Evolutionary conservation across 768 basidiomycete genomes (phyloP).

Genomic region (Macrolepiota fuliginosa): DNA sequence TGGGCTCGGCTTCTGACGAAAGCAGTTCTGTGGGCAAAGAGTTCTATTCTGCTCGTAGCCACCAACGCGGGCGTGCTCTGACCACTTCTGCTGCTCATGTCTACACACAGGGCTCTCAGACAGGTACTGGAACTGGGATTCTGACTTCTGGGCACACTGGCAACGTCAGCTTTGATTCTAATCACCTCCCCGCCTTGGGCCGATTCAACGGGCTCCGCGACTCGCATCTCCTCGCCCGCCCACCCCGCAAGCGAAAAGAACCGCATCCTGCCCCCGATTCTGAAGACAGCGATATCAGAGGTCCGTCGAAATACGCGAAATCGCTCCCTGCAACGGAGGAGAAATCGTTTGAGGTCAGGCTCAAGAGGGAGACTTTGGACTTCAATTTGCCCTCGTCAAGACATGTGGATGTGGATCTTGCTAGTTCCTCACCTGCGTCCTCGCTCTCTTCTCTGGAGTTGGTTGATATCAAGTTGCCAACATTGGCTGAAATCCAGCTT

Average conservation of each 20-base stretch:
- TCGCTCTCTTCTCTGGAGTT: neutral
- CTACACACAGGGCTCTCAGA: neutral
- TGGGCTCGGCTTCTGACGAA: neutral
- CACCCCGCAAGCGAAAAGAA: constrained; percentile 12
- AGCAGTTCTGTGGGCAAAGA: neutral
- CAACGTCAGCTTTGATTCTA: constrained; percentile 16
- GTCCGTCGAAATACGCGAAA: constrained; percentile 39
- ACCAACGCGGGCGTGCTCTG: neutral
- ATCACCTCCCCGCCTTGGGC: neutral
- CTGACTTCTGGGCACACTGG: neutral
- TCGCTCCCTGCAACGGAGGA: constrained; percentile 42
- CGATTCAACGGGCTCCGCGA: neutral
- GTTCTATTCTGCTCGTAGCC: neutral
- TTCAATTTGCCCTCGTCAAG: constrained; percentile 19
- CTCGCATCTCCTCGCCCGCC: constrained; percentile 6
- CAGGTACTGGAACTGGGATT: no score
- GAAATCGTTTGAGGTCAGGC: constrained; percentile 42
- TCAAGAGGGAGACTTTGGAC: constrained; percentile 33
- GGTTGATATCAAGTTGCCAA: neutral
- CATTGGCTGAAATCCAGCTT: neutral
- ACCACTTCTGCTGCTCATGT: neutral
- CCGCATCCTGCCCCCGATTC: constrained; percentile 8
- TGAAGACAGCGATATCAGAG: constrained; percentile 39
- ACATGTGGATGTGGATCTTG: neutral
- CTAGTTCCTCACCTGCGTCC: neutral